Evolutionary conservation across 805 yeast genomes (phyloP).

Genomic region (Candida saitoana): DNA sequence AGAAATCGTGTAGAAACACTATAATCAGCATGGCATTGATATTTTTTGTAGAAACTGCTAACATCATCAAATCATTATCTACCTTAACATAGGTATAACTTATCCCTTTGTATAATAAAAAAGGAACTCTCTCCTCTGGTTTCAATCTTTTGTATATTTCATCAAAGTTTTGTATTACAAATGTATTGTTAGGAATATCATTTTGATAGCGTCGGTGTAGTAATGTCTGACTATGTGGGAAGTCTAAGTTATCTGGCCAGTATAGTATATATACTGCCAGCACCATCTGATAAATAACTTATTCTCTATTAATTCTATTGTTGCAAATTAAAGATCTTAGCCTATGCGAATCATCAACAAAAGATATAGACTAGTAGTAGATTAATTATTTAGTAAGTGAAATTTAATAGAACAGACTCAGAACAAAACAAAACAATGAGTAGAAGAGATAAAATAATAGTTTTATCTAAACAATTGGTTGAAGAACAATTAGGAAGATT

Average conservation of each 20-base stretch:
- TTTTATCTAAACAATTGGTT: background rate
- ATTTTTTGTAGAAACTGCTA: slow-evolving; percentile 44
- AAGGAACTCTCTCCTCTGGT: slow-evolving; percentile 34
- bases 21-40: slow-evolving; percentile 56
- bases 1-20: slow-evolving; percentile 47
- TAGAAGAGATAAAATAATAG: background rate
- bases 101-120: slow-evolving; percentile 45
- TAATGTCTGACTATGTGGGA: slow-evolving; percentile 28
- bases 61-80: slow-evolving; percentile 40
- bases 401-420: too few species aligned
- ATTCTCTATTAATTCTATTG: too few species aligned
- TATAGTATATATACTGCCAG: slow-evolving; percentile 36
- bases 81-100: slow-evolving; percentile 50
- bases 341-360: too few species aligned
- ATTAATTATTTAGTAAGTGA: too few species aligned
- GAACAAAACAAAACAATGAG: too few species aligned
- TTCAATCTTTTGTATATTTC: slow-evolving; percentile 15
- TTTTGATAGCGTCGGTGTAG: slow-evolving; percentile 32
- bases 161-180: slow-evolving; percentile 24
- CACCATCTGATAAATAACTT: too few species aligned
- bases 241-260: slow-evolving; percentile 25
- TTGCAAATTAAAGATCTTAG: too few species aligned
- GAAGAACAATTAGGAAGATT: slow-evolving; percentile 1
- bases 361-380: too few species aligned
- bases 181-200: slow-evolving; percentile 22